These are phyloP conservation scores for Botrytis medusae DNA, from an alignment of 2,329 filamentous ascomycete species.

Conservation along the genomic window DNA sequence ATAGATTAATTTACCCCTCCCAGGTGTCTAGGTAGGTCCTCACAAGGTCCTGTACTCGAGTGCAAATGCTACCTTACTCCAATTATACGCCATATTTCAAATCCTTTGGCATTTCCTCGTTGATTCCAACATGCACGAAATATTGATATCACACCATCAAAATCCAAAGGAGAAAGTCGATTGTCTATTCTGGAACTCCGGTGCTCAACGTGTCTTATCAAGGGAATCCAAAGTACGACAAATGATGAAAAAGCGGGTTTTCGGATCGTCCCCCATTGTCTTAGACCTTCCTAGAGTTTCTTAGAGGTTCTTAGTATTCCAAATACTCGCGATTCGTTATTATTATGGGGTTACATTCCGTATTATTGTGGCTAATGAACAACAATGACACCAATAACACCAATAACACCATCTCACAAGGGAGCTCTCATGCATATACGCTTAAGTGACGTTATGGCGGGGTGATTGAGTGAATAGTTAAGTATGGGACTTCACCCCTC, in stretches of 20 bases:
- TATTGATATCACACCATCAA: not conserved
- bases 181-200: not conserved
- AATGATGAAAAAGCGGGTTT: not conserved
- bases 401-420: not conserved
- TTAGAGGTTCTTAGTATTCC: constrained; percentile 9
- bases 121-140: not conserved
- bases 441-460: constrained; percentile 5
- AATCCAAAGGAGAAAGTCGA: constrained; percentile 1
- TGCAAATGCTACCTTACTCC: no score
- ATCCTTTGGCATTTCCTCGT: not conserved
- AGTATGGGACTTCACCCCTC: not conserved
- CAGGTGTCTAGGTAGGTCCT: no score
- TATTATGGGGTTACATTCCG: not conserved
- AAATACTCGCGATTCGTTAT: not conserved
- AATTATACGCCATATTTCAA: not conserved
- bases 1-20: not conserved
- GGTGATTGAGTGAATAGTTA: not conserved
- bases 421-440: not conserved
- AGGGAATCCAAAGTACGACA: not conserved
- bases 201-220: not conserved
- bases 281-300: constrained; percentile 11
- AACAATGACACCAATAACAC: not conserved
- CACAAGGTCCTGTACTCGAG: no score
- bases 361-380: not conserved
- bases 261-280: not conserved